Conservation (phyloP, 1,284 basidiomycete species). For the Trametes hirsuta region DNA sequence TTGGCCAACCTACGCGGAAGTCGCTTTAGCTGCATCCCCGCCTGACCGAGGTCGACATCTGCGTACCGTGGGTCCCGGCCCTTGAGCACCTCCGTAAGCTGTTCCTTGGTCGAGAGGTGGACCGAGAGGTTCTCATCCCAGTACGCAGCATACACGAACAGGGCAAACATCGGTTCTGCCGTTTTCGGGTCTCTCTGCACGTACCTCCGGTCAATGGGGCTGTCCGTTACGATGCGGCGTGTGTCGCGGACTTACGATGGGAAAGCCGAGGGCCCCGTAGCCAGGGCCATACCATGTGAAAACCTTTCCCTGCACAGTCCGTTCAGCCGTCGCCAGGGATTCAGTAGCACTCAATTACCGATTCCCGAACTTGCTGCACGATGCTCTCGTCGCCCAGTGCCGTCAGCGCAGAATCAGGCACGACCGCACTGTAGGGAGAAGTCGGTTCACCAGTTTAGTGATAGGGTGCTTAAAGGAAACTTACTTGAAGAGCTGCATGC, state of each 20-base stretch:
- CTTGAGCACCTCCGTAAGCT: slow-evolving; percentile 7
- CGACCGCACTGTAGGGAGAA: slow-evolving; percentile 10
- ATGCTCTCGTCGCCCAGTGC: slow-evolving; percentile 23
- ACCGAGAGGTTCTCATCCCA: not conserved
- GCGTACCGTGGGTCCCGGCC: slow-evolving; percentile 20
- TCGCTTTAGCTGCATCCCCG: not conserved
- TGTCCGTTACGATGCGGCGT: too few species aligned
- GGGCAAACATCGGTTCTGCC: slow-evolving; percentile 5
- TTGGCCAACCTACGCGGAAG: slow-evolving; percentile 16
- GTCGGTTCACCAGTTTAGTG: not conserved
- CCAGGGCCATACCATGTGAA: slow-evolving; percentile 23
- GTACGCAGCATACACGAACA: slow-evolving; percentile 11
- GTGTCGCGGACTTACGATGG: slow-evolving; percentile 15
- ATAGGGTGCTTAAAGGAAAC: slow-evolving; percentile 10
- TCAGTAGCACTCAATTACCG: not conserved
- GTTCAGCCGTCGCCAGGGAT: not conserved
- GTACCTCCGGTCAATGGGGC: not conserved
- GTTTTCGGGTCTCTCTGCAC: slow-evolving; percentile 8
- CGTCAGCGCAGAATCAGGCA: slow-evolving; percentile 19
- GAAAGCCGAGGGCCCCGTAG: slow-evolving; percentile 23
- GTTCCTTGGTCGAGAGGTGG: not conserved
- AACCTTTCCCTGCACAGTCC: slow-evolving; percentile 11
- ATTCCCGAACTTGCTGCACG: slow-evolving; percentile 9
- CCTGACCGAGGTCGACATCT: too few species aligned
- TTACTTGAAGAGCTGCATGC: slow-evolving; percentile 25